Base-by-base conservation (phyloP, 2,329 filamentous ascomycete species). In the Arthrobotrys megalospora region DNA sequence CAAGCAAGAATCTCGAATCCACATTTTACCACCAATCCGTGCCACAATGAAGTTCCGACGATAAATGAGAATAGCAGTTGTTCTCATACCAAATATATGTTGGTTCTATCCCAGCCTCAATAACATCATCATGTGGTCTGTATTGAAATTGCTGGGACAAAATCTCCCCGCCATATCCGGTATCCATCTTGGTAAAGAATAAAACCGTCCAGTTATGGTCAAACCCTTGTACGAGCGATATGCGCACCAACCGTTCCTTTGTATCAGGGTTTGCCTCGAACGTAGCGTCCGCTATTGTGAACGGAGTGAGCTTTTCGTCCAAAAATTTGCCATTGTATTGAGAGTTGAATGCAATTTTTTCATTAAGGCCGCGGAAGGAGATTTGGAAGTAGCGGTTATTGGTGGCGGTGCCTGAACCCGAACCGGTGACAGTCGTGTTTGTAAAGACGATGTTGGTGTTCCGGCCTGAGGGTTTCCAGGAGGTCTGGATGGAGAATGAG, bases 161-260 rank as follows among this genome's bases (percentile, higher is more conserved):
- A 53, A 11, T 34, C 1, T 34, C 50, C 6, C n/a, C 28, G 5
- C 50, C 50, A 10, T 16, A 53, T 0, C 28, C 24, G 1, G 12
- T 11, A 11, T 28, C 24, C 24, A 36, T 21, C 12, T 34, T 53
- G 6, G 50, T 53, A 2, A 21, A 34, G 6, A 53, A 53, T 8
- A 12, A 6, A 10, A 53, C n/a, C 1, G 7, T 4, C 50, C 50
- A 53, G 28, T 4, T 34, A 10, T 38, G 7, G 12, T 14, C 50
- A 8, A 8, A 32, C n/a, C 50, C 14, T 10, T 53, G 50, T 4
- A 12, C 34, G 10, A 50, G 11, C 6, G 50, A 53, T 11, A 53
- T 34, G n/a, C 50, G 50, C 12, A 53, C n/a, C 28, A 53, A 53
- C 28, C 50, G 12, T 10, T 53, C 50, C 16, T 53, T 53, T 12